Conservation (phyloP, 179 eudicot species). For the Beta lomatogona region DNA sequence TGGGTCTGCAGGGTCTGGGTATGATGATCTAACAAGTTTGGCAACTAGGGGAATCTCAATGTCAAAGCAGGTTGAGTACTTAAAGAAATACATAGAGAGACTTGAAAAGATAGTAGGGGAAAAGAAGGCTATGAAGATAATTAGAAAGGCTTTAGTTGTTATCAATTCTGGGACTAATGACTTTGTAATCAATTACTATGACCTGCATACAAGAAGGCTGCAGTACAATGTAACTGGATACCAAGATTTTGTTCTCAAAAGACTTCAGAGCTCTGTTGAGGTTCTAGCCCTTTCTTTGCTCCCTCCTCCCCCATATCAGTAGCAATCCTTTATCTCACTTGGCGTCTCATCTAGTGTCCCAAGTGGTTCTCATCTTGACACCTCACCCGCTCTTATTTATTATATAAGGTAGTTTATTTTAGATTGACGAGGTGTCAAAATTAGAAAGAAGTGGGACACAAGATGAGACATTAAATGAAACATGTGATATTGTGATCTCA, state of each 20-base stretch:
- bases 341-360: no score
- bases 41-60: constrained; percentile 39
- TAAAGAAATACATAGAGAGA: constrained; percentile 37
- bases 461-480: no score
- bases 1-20: constrained; percentile 66
- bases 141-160: constrained; percentile 37
- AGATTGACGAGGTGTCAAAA: no score
- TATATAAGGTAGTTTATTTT: no score
- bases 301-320: neutral
- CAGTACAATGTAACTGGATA: constrained; percentile 37
- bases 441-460: no score
- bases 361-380: no score
- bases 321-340: no score
- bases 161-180: constrained; percentile 56
- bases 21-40: constrained; percentile 43
- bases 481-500: no score
- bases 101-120: constrained; percentile 38
- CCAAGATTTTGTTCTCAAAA: constrained; percentile 42
- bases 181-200: constrained; percentile 46
- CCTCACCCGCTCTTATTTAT: no score
- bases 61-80: constrained; percentile 40
- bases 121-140: constrained; percentile 26
- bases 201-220: constrained; percentile 34
- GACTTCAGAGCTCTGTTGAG: constrained; percentile 38
- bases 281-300: constrained; percentile 21